Percentiles rank a stretch among this genome's conserved stretches.
phyloP scores from a whole-genome alignment of 225 moss, liverwort and hornwort genomes.

The Lunularia cruciata region DNA sequence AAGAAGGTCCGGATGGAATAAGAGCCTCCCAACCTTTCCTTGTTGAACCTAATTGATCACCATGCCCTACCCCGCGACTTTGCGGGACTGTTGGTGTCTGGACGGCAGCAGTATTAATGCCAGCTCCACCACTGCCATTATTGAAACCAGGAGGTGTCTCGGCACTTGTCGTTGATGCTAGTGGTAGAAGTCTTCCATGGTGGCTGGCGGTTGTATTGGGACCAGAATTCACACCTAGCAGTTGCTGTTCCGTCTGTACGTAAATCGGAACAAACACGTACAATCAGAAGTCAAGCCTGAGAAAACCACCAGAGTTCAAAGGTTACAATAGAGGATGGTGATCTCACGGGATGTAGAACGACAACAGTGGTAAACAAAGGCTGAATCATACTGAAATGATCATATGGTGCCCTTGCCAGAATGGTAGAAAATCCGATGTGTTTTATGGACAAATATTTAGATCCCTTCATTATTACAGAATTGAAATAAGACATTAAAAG shows the following conservation, averaged over 20 bases:
- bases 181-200: conserved; percentile 37
- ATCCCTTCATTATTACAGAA: too few species aligned
- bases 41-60: conserved; percentile 53
- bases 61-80: conserved; percentile 75
- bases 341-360: too few species aligned
- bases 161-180: conserved; percentile 39
- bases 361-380: too few species aligned
- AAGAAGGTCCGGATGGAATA: conserved; percentile 44
- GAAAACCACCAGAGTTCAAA: too few species aligned
- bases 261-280: conserved; percentile 19
- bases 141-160: conserved; percentile 89
- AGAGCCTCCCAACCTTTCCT: conserved; percentile 48
- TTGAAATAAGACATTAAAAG: too few species aligned
- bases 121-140: conserved; percentile 25
- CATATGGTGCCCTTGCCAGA: too few species aligned
- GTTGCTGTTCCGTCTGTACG: conserved; percentile 80
- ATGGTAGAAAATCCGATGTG: too few species aligned
- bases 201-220: conserved; percentile 15
- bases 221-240: conserved; percentile 36
- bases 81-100: conserved; percentile 27
- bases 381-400: too few species aligned
- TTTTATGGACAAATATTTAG: too few species aligned
- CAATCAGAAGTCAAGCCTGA: too few species aligned
- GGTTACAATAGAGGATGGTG: too few species aligned
- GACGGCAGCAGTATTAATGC: neutral